Conservation (phyloP, 805 yeast species). For the Myxozyma vanderwaltii region DNA sequence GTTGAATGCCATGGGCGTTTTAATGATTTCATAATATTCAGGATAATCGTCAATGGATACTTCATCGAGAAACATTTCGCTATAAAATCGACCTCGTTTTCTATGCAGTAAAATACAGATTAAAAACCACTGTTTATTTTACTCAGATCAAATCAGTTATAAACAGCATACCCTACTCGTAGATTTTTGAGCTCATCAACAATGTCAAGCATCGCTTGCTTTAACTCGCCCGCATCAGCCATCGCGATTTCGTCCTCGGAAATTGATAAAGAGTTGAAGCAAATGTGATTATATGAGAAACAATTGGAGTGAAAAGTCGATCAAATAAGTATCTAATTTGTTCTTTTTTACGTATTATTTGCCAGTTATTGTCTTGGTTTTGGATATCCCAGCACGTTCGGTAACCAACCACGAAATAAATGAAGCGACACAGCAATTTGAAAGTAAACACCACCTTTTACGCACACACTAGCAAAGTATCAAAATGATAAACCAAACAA, state of each 20-base stretch:
- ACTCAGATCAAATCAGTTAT: too few species aligned
- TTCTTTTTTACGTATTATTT: too few species aligned
- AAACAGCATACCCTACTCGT: conserved; percentile 15
- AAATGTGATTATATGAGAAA: not conserved
- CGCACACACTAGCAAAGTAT: too few species aligned
- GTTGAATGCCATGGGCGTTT: conserved; percentile 72
- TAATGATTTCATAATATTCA: conserved; percentile 73
- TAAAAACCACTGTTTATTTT: too few species aligned
- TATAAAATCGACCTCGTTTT: conserved; percentile 45
- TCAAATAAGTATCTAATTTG: too few species aligned
- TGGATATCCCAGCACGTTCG: too few species aligned
- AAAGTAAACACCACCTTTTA: too few species aligned
- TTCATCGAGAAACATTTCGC: conserved; percentile 70
- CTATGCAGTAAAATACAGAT: too few species aligned
- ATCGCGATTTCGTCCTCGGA: not conserved
- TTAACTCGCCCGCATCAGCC: not conserved
- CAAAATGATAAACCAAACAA: not conserved
- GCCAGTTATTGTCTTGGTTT: too few species aligned
- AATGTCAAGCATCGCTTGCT: conserved; percentile 20
- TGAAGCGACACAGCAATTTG: not conserved
- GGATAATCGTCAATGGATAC: conserved; percentile 74
- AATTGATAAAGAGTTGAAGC: not conserved
- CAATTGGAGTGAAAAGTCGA: not conserved
- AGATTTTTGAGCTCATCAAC: conserved; percentile 49
- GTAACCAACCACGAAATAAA: too few species aligned